A percentile compares a stretch with the other conserved stretches of the same genome.
These are phyloP conservation scores for Blastobotrys peoriensis DNA, from an alignment of 805 yeast genomes.

Conservation along the genomic window DNA sequence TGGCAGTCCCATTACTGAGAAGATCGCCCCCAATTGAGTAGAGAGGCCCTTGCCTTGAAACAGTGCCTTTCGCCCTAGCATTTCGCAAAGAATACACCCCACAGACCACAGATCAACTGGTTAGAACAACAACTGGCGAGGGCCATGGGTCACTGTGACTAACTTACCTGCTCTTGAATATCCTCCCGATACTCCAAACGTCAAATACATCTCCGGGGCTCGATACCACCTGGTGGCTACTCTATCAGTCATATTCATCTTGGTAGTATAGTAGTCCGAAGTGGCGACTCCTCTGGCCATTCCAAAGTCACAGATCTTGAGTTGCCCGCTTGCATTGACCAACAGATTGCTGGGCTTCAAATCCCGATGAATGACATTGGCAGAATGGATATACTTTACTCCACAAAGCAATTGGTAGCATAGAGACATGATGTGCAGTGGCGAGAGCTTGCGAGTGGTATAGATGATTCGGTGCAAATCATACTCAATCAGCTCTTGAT, in stretches of 20 bases:
- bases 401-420: constrained; percentile 82
- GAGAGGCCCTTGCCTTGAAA: constrained; percentile 69
- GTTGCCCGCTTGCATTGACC: constrained; percentile 62
- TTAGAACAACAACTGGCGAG: too few relatives aligned
- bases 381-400: constrained; percentile 81
- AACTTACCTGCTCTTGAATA: constrained; percentile 41
- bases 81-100: constrained; percentile 85
- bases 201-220: constrained; percentile 81
- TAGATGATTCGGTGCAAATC: constrained; percentile 73
- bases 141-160: too few relatives aligned
- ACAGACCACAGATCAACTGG: constrained; percentile 87
- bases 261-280: constrained; percentile 19
- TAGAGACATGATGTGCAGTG: constrained; percentile 71
- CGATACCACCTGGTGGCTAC: constrained; percentile 96
- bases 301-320: constrained; percentile 93
- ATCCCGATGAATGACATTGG: constrained; percentile 88
- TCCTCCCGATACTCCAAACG: constrained; percentile 42
- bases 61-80: constrained; percentile 72
- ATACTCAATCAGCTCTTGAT: constrained; percentile 76
- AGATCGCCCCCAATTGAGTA: constrained; percentile 66
- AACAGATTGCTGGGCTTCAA: constrained; percentile 87
- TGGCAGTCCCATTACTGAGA: constrained; percentile 69
- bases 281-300: constrained; percentile 67
- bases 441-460: constrained; percentile 67
- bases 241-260: constrained; percentile 37